Percentiles rank a stretch among this genome's conserved stretches.
These are phyloP conservation scores for Crithidia fasciculata DNA, from an alignment of 208 protist species.

Conservation along the genomic window DNA sequence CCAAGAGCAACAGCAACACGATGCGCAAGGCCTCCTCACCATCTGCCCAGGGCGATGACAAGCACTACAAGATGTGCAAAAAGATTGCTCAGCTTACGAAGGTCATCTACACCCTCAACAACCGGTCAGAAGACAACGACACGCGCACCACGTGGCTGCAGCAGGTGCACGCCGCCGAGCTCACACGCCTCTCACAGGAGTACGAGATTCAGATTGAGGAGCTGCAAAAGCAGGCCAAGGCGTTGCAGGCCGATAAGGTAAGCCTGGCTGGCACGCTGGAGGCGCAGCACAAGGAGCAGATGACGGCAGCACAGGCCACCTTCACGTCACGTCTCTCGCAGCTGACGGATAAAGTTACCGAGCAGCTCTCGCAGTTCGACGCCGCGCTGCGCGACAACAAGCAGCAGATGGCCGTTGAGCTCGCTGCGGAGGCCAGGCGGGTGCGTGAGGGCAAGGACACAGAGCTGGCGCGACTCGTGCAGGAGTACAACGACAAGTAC, in stretches of 20 bases:
- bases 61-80: slow-evolving; percentile 96
- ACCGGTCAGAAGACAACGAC: slow-evolving; percentile 94
- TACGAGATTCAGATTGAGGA: slow-evolving; percentile 64
- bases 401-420: slow-evolving; percentile 30
- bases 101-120: slow-evolving; percentile 97
- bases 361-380: slow-evolving; percentile 56
- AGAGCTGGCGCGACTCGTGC: slow-evolving; percentile 77
- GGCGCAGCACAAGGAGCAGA: slow-evolving; percentile 28
- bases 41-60: slow-evolving; percentile 60
- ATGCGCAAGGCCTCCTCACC: slow-evolving; percentile 1
- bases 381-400: slow-evolving; percentile 31
- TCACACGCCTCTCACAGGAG: slow-evolving; percentile 80
- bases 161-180: slow-evolving; percentile 81
- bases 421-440: slow-evolving; percentile 44
- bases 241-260: slow-evolving; percentile 33
- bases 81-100: slow-evolving; percentile 98
- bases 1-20: neutral
- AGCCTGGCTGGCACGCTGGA: slow-evolving; percentile 31
- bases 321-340: slow-evolving; percentile 46
- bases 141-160: slow-evolving; percentile 71
- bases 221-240: slow-evolving; percentile 23
- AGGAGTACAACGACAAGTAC: slow-evolving; percentile 94
- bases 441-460: slow-evolving; percentile 58
- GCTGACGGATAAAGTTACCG: slow-evolving; percentile 28
- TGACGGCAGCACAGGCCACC: slow-evolving; percentile 45